Evolutionary conservation across 257 asterid species (phyloP), one percentile per base, ranked within the genome.

Genomic region (Nemophila menziesii): DNA sequence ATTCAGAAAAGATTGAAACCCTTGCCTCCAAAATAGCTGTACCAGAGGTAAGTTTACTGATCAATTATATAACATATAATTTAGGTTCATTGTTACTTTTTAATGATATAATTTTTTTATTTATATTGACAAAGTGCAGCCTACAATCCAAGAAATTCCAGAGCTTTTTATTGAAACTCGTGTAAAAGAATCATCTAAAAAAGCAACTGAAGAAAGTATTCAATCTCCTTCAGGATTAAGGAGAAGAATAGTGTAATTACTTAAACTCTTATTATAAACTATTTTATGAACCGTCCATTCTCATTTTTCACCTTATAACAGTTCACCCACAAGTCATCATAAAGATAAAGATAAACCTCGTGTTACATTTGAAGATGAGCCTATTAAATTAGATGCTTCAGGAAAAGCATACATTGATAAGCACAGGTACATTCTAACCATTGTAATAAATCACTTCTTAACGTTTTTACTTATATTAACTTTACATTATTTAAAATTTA

Each of bases 301-400:
- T 45, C 34, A 42, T 44, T 46, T 43, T 65, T 54, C 34, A 52
- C 33, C 46, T 57, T 37, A 46, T 41, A 18, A 20, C 60, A 90
- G 98, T 52, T 57, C 63, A n/a, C 65, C 69, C 18, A 68, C 79
- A 17, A 19, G 36, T 20, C n/a, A n/a, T n/a, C n/a, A n/a, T n/a
- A n/a, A n/a, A n/a, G 14, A 16, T 29, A 86, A 64, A 58, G 71
- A 71, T 41, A 62, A 55, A 56, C 40, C 79, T 39, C 71, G 55
- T 48, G 74, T 53, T 24, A 33, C 52, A 3, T 60, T 40, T 45
- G 76, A 70, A 37, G 75, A 57, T 37, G 66, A 64, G 43, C 70
- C 81, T 17, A 81, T 85, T 67, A 85, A 85, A 61, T 55, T 90
- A 74, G 98, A 90, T 71, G 74, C 79, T 51, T 81, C 67, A 47